Base-by-base conservation (phyloP, 2,329 filamentous ascomycete genomes). In the Cadophora malorum region DNA sequence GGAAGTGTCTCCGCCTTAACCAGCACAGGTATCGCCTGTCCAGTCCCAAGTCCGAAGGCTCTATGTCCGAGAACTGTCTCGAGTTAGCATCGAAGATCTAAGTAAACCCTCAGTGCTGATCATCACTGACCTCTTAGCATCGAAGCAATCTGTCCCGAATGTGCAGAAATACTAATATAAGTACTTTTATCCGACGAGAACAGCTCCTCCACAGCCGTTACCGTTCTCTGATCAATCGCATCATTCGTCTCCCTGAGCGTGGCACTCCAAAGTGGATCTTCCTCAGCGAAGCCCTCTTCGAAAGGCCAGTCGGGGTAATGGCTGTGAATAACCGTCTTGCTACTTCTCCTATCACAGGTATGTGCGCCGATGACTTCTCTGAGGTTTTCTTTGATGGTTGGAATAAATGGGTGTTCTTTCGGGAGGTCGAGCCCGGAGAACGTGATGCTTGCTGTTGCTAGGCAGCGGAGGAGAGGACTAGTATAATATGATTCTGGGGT, bases 351-450 rank as follows among this genome's bases (percentile, higher is more conserved):
- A 78, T 93, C 88, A 75, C 90, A 93, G 0, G 89, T 91, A 76
- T 91, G 90, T 49, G 88, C 86, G 64, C 86, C 89, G 65, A 92
- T 86, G 2, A 85, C 86, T 78, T 93, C 90, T 49, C 90, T 83
- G 67, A 92, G 80, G 38, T 84, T 76, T 75, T 92, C 90, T 78
- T 91, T 91, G 73, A 92, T 80, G 0, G 81, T 79, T 0, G 89
- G 90, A 1, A 77, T 77, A 72, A 91, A 91, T 0, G 83, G 84
- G 12, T 76, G 77, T 6, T 81, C 78, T 8, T 76, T 74, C 0
- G 88, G 86, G 1, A 91, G 74, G 1, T 80, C 71, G 3, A 92
- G 79, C 16, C 79, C 81, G 1, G 77, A 76, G 74, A 90, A 92
- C 0, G 89, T 91, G 14, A 88, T 75, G 58, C 84, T 82, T 1